Evolutionary conservation across 2,329 filamentous ascomycete genomes (phyloP).

Genomic region (Fusarium chaquense): DNA sequence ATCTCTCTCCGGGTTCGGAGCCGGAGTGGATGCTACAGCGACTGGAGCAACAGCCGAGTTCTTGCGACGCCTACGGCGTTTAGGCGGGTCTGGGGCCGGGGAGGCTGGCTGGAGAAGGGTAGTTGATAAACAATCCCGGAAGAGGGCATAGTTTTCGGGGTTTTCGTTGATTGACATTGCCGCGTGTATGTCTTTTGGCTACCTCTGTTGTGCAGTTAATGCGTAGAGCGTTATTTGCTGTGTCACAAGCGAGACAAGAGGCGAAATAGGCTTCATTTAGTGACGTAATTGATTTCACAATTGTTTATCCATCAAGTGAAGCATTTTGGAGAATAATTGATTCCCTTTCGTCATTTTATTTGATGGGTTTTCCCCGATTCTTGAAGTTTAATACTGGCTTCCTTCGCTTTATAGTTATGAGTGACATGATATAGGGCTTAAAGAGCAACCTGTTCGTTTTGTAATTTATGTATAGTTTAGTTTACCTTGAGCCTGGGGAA

Average conservation of each 20-base stretch:
- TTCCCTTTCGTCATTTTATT: background rate
- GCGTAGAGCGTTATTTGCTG: background rate
- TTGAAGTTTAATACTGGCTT: no score
- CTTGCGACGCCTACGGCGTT: conserved; percentile 57
- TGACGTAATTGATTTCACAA: conserved; percentile 41
- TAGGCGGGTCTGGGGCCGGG: conserved; percentile 56
- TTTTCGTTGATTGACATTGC: conserved; percentile 42
- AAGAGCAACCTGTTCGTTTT: no score
- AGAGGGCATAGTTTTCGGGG: conserved; percentile 64
- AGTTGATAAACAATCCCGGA: conserved; percentile 80
- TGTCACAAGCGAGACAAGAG: conserved; percentile 2
- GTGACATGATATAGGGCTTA: no score
- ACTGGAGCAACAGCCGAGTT: conserved; percentile 21
- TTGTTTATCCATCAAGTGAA: background rate
- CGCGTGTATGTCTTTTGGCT: background rate
- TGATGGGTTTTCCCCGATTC: no score
- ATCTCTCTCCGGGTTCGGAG: conserved; percentile 47
- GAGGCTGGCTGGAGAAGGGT: conserved; percentile 73
- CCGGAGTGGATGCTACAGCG: conserved; percentile 25
- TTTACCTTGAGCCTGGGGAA: conserved; percentile 5
- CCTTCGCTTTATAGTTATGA: no score
- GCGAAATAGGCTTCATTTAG: background rate
- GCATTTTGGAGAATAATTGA: background rate
- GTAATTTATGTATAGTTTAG: background rate
- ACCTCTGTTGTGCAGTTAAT: background rate